Base-by-base conservation (phyloP, 202 grass and related monocot genomes). In the Zizania palustris region DNA sequence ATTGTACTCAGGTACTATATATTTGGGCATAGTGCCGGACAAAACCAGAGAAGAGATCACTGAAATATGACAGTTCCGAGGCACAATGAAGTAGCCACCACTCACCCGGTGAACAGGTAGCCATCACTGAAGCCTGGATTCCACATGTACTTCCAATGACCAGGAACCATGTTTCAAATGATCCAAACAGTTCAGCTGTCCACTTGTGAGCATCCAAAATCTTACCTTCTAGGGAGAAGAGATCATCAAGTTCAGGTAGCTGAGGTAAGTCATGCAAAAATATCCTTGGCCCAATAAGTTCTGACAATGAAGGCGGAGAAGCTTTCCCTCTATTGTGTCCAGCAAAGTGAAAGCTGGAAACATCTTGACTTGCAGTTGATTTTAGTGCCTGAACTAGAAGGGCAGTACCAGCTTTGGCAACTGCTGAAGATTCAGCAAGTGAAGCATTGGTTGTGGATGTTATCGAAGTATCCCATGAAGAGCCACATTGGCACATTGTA, bases 281-380 rank as follows among this genome's bases (percentile, higher is more conserved):
- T n/a, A 71, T 9, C 6, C 9, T 63, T 0, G 2, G 1, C 11
- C 89, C 91, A 67, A 85, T 85, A 54, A 97, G 76, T 20, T 85
- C 19, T 1, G 65, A 90, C 20, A 97, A 7, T 6, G 28, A 88
- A 18, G 72, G 55, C 0, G 91, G 91, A 41, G 89, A 73, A 49
- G 91, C 79, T 74, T 88, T 94, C 57, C 91, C 85, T 37, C 87
- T 87, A 54, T 88, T 94, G 66, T 97, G 94, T 68, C 94, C 94
- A 12, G 94, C 89, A 57, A 97, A 97, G 71, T 97, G 94, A 82
- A 97, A 97, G 45, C 89, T 94, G 7, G 89, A 72, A 64, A 88
- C 82, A 42, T 88, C 76, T 77, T 93, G 75, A 18, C 18, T 69
- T 46, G 89, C 88, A 73, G 84, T 77, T 63, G 72, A 87, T 66